phyloP scores from a whole-genome alignment of 164 flowering plant species.

The Vitis riparia region DNA sequence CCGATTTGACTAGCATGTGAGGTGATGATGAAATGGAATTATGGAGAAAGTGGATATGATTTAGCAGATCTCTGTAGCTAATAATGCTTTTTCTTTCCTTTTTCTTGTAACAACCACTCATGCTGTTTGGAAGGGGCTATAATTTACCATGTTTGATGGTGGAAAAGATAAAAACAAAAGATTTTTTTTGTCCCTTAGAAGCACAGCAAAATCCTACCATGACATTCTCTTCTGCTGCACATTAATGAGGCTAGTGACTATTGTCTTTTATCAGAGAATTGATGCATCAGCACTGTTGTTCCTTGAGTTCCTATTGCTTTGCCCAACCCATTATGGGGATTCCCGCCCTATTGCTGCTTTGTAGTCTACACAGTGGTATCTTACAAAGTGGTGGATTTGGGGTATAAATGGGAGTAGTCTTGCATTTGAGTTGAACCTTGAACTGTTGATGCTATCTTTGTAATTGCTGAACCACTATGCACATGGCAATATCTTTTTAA shows the following conservation, averaged over 20 bases:
- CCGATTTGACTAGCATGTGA: constrained; percentile 4
- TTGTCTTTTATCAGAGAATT: background rate
- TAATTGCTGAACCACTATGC: too few species aligned
- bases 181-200: too few species aligned
- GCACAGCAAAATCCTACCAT: background rate
- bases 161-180: background rate
- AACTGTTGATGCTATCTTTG: too few species aligned
- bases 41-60: background rate
- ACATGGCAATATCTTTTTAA: too few species aligned
- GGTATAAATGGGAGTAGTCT: background rate
- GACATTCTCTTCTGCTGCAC: background rate
- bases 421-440: too few species aligned
- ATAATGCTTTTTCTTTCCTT: background rate
- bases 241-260: background rate
- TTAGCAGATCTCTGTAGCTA: background rate
- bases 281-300: background rate
- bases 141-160: background rate
- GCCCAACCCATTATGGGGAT: background rate
- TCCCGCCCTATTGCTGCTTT: background rate
- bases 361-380: background rate
- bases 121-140: background rate
- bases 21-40: background rate
- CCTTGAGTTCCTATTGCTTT: background rate
- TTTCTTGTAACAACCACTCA: background rate
- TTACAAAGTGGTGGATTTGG: background rate